Evolutionary conservation across 2,329 filamentous ascomycete genomes (phyloP).

Genomic region (Colletotrichum zoysiae): DNA sequence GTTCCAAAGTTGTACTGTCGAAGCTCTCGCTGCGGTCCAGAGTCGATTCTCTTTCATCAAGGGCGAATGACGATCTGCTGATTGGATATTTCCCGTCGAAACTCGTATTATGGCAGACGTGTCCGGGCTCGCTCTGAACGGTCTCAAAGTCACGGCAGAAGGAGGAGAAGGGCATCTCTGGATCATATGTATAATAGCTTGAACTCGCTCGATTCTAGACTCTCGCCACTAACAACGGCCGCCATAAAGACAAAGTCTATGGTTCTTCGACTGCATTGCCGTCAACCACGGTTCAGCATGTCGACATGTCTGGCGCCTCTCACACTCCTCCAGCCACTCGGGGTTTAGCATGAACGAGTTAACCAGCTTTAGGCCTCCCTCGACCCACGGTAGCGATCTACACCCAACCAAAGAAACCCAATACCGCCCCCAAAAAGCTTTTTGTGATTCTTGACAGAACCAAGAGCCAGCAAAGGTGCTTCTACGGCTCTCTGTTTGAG

Average conservation of each 20-base stretch:
- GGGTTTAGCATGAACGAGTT: not conserved
- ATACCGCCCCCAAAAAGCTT: not conserved
- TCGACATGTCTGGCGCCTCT: not conserved
- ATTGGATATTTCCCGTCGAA: too few relatives aligned
- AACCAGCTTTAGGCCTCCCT: not conserved
- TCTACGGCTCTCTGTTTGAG: not conserved
- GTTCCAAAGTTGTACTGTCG: not conserved
- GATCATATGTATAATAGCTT: not conserved
- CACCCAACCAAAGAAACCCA: not conserved
- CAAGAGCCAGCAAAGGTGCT: not conserved
- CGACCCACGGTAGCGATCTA: constrained; percentile 10
- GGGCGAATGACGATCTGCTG: not conserved
- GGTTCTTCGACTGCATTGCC: not conserved
- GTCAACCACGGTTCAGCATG: not conserved
- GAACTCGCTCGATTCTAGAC: not conserved
- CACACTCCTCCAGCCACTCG: not conserved
- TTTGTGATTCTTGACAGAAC: constrained; percentile 7
- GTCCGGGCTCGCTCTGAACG: not conserved
- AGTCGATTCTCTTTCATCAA: too few relatives aligned
- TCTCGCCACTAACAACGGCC: not conserved
- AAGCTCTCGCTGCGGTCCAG: accelerated
- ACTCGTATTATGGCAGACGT: not conserved
- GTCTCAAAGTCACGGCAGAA: not conserved
- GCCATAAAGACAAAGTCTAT: not conserved
- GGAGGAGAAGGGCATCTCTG: not conserved